These are phyloP conservation scores for Diaporthe australafricana DNA, from an alignment of 2,329 filamentous ascomycete species.

Conservation along the genomic window DNA sequence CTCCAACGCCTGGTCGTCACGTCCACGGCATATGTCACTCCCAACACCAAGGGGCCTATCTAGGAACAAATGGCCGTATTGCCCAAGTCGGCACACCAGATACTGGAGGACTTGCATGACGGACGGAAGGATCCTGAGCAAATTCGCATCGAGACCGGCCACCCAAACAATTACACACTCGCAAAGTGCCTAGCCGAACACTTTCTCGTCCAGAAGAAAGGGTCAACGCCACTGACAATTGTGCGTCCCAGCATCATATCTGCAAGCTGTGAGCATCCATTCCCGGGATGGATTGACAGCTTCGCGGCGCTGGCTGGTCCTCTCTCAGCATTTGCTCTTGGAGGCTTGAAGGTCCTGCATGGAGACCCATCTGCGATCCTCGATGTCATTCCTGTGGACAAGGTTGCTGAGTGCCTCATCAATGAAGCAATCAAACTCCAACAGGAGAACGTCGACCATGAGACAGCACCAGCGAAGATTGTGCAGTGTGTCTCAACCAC, in stretches of 20 bases:
- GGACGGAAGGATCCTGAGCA: slow-evolving; percentile 22
- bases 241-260: slow-evolving; percentile 39
- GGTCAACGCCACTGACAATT: slow-evolving; percentile 31
- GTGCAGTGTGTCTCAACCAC: slow-evolving; percentile 33
- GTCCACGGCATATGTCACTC: slow-evolving; percentile 36
- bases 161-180: slow-evolving; percentile 38
- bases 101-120: slow-evolving; percentile 28
- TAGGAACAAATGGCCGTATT: slow-evolving; percentile 31
- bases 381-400: slow-evolving; percentile 37
- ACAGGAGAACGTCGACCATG: slow-evolving; percentile 13
- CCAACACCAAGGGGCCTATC: slow-evolving; percentile 33
- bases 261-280: slow-evolving; percentile 31
- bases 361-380: slow-evolving; percentile 30
- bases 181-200: slow-evolving; percentile 38
- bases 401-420: slow-evolving; percentile 36
- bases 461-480: slow-evolving; percentile 24
- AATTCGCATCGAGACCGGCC: slow-evolving; percentile 31
- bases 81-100: slow-evolving; percentile 26
- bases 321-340: slow-evolving; percentile 34
- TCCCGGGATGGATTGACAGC: slow-evolving; percentile 39
- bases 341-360: slow-evolving; percentile 35
- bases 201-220: slow-evolving; percentile 31
- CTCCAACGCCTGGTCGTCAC: slow-evolving; percentile 34
- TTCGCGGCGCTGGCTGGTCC: slow-evolving; percentile 36
- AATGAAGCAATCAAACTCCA: slow-evolving; percentile 20